These are phyloP conservation scores for Xylaria sp. DNA, from an alignment of 2,329 filamentous ascomycete species.

Conservation along the genomic window DNA sequence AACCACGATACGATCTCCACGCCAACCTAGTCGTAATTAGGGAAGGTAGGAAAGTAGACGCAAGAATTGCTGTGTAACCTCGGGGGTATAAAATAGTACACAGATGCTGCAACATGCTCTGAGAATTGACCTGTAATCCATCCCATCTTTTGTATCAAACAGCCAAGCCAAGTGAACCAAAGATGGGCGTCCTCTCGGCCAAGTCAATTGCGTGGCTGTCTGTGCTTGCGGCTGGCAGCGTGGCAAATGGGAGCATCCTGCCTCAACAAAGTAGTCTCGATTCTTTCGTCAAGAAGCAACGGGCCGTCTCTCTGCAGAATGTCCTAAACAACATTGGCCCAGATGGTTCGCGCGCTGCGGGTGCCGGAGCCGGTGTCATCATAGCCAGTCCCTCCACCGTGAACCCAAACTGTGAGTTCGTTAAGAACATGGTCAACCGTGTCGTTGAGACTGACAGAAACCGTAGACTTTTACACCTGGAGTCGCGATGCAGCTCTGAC, in stretches of 20 bases:
- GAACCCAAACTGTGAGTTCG: conserved; percentile 63
- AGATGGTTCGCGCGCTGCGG: conserved; percentile 58
- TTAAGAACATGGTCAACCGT: neutral
- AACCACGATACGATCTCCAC: conserved; percentile 20
- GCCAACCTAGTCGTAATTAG: conserved; percentile 7
- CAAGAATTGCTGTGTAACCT: conserved; percentile 13
- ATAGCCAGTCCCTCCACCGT: conserved; percentile 66
- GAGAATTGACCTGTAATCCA: neutral
- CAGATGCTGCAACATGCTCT: conserved; percentile 2
- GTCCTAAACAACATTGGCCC: conserved; percentile 67
- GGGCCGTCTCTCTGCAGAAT: conserved; percentile 60
- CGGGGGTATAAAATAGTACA: conserved; percentile 19
- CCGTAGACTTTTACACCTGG: conserved; percentile 68
- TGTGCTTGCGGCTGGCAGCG: conserved; percentile 29
- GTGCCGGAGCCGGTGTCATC: conserved; percentile 62
- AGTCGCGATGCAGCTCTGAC: conserved; percentile 65
- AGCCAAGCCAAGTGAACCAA: conserved; percentile 14
- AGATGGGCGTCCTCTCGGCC: conserved; percentile 33
- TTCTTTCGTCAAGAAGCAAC: conserved; percentile 57
- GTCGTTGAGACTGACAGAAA: conserved; percentile 18
- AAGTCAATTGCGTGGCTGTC: conserved; percentile 33
- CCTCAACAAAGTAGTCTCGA: conserved; percentile 28
- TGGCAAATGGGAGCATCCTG: conserved; percentile 26
- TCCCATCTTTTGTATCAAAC: conserved; percentile 10
- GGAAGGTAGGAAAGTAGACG: conserved; percentile 13